Evolutionary conservation across 106 monocot species (phyloP).

Genomic region (Posidonia australis): DNA sequence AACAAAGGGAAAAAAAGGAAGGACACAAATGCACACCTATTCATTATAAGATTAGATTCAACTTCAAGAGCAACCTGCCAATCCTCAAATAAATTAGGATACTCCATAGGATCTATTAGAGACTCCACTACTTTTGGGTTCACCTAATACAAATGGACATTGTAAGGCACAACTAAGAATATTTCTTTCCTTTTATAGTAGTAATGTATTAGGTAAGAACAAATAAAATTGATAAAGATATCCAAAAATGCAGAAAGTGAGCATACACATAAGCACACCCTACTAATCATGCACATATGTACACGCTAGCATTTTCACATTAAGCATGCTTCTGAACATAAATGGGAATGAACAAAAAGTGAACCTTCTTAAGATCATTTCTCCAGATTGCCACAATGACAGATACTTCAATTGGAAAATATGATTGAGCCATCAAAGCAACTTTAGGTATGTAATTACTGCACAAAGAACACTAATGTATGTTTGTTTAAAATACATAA

Average conservation of each 20-base stretch:
- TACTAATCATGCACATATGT: too few species aligned
- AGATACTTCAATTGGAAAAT: slow-evolving; percentile 86
- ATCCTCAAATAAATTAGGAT: slow-evolving; percentile 89
- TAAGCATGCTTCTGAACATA: neutral
- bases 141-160: slow-evolving; percentile 23
- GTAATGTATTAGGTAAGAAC: neutral
- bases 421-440: slow-evolving; percentile 85
- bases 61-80: slow-evolving; percentile 84
- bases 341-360: neutral
- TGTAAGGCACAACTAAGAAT: neutral
- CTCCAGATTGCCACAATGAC: slow-evolving; percentile 82
- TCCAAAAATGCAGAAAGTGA: too few species aligned
- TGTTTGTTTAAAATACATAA: neutral
- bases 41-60: slow-evolving; percentile 42
- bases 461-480: neutral
- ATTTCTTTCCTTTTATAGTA: neutral
- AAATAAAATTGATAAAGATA: neutral
- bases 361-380: slow-evolving; percentile 77
- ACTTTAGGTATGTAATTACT: slow-evolving; percentile 95
- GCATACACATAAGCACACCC: too few species aligned
- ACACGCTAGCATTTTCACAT: too few species aligned
- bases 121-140: slow-evolving; percentile 95
- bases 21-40: slow-evolving; percentile 38
- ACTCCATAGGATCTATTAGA: slow-evolving; percentile 80
- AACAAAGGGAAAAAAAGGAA: neutral